Conservation (phyloP, 768 basidiomycete genomes). For the Mycena olivaceomarginata region DNA sequence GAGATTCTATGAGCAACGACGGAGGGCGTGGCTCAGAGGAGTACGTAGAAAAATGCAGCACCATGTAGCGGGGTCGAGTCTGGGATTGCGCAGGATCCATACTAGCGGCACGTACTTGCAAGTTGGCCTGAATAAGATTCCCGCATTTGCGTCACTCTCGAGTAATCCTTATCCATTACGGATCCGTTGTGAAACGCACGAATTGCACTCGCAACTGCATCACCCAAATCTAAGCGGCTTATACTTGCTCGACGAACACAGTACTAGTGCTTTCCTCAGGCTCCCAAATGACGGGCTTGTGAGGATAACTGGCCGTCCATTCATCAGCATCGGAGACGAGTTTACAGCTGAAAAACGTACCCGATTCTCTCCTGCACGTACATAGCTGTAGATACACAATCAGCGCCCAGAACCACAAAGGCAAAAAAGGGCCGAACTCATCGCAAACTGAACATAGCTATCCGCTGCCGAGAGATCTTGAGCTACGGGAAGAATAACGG, state of each 20-base stretch:
- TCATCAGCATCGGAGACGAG: not conserved
- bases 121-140: too few relatives aligned
- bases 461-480: not conserved
- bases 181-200: too few relatives aligned
- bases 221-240: too few relatives aligned
- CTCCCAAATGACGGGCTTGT: constrained; percentile 18
- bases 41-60: too few relatives aligned
- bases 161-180: too few relatives aligned
- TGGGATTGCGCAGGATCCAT: too few relatives aligned
- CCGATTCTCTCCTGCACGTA: constrained; percentile 10
- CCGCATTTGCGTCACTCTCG: too few relatives aligned
- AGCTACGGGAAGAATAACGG: not conserved
- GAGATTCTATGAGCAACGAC: too few relatives aligned
- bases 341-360: not conserved
- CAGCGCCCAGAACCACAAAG: not conserved
- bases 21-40: too few relatives aligned
- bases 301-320: not conserved
- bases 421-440: not conserved
- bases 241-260: not conserved
- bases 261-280: not conserved
- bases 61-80: too few relatives aligned
- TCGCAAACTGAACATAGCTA: not conserved
- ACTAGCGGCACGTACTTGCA: too few relatives aligned
- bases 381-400: not conserved
- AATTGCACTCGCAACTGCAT: too few relatives aligned